These are phyloP conservation scores for Ophiocordyceps polyrhachis-furcata DNA, from an alignment of 2,329 filamentous ascomycete species.

Conservation along the genomic window DNA sequence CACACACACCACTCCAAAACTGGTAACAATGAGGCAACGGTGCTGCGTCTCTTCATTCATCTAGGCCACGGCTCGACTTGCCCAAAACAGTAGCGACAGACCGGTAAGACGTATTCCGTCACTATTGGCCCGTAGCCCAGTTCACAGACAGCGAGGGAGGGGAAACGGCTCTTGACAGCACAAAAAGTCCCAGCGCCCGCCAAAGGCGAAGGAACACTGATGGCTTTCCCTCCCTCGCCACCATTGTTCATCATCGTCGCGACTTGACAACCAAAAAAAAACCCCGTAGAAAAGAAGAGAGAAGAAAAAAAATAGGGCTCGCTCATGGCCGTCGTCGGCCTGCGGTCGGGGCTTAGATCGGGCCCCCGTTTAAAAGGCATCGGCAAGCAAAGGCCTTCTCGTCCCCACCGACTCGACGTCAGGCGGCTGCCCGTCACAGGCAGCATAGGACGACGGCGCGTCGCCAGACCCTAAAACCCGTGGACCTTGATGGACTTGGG, in stretches of 20 bases:
- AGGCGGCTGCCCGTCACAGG: conserved; percentile 11
- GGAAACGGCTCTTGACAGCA: conserved; percentile 4
- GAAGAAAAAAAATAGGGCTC: conserved; percentile 9
- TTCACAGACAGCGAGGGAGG: not conserved
- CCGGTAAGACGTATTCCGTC: conserved; percentile 12
- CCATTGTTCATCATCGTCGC: not conserved
- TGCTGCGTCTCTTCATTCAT: conserved; percentile 5
- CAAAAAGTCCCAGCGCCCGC: not conserved
- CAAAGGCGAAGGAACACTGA: not conserved
- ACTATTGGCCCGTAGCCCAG: conserved; percentile 12
- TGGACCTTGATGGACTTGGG: conserved; percentile 89
- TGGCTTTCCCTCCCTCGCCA: conserved; percentile 1
- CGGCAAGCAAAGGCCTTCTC: conserved; percentile 5
- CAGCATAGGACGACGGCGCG: conserved; percentile 18
- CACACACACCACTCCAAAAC: not conserved
- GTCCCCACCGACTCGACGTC: conserved; percentile 14
- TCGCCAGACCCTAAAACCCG: conserved; percentile 26
- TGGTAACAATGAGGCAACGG: not conserved
- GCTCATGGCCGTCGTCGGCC: conserved; percentile 9
- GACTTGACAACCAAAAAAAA: not conserved
- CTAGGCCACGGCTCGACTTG: conserved; percentile 17
- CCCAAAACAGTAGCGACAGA: conserved; percentile 14
- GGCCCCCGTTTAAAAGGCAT: conserved; percentile 12
- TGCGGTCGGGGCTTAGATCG: conserved; percentile 10
- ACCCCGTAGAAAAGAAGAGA: not conserved